Evolutionary conservation across 805 yeast species (phyloP), one percentile per base, ranked within the genome.

Genomic region (Lachancea thermotolerans): DNA sequence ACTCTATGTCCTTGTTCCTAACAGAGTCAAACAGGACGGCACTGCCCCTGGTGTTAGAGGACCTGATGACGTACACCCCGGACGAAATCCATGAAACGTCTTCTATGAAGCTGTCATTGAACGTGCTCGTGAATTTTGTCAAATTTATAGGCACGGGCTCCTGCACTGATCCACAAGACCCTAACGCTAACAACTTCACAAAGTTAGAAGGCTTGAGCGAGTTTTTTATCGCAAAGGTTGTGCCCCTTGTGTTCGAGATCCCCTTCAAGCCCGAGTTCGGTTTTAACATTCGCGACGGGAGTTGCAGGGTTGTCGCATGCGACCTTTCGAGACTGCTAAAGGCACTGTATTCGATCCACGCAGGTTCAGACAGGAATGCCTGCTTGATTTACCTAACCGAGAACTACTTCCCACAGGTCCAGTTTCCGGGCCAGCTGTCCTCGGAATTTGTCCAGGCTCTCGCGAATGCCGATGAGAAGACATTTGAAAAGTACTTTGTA

Each of bases 201-300:
- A 67, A 74, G 21, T 67, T 85, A 41, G 90, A 83, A 14, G 86
- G 93, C 6, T 77, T 86, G 40, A 82, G 84, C 45, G 80, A 77
- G 36, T 77, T 78, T 56, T 73, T 90, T 47, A 77, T 86, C 64
- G 78, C 81, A 41, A 82, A 81, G 52, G 71, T 79, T 25, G 74
- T 89, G 3, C 75, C 82, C 41, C 67, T 86, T 44, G 72, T 82
- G 31, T 85, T 88, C 68, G 90, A 87, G 61, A 69, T 88, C 39
- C 87, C 95, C n/a, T 81, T 86, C 60, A 81, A 83, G 53, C 75
- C 81, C 31, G 74, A 75, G 29, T 62, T 62, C 39, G 74, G 72
- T 32, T 81, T 82, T 55, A 78, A 82, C 57, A 68, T 81, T 40
- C 78, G 79, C 51, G 96, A 89, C 62, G 95, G 95, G 4, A 90